phyloP scores from a whole-genome alignment of 176 grass and related monocot genomes.

The Phragmites australis region DNA sequence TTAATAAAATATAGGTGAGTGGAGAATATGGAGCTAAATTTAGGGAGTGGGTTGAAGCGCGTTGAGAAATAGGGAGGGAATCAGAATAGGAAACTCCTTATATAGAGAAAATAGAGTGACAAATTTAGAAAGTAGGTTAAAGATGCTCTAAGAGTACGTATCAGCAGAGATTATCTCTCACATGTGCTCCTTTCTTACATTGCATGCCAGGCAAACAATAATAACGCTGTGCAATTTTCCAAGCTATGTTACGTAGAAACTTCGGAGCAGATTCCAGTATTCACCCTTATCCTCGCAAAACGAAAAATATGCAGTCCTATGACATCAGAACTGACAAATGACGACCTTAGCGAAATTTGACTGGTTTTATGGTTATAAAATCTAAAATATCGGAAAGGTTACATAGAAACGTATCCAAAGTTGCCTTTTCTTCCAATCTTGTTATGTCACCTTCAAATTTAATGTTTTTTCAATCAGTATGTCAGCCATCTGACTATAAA shows the following conservation, averaged over 20 bases:
- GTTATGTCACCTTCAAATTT: neutral
- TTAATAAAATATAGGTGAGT: no score
- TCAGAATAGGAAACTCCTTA: no score
- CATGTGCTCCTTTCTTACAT: slow-evolving; percentile 6
- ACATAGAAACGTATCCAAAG: neutral
- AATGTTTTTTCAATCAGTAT: neutral
- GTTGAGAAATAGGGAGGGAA: no score
- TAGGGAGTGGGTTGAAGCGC: no score
- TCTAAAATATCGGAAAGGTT: neutral
- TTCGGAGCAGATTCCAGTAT: neutral
- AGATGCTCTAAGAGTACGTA: neutral
- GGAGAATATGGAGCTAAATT: no score
- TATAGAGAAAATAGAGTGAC: no score
- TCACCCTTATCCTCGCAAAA: neutral
- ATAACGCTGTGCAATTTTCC: neutral
- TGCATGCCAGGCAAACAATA: neutral
- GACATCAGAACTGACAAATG: slow-evolving; percentile 14
- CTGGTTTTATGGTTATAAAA: slow-evolving; percentile 30
- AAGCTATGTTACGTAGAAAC: neutral
- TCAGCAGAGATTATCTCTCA: neutral
- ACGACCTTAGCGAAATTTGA: neutral
- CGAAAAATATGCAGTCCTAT: neutral
- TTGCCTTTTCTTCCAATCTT: neutral
- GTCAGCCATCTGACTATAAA: neutral
- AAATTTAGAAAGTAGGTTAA: no score